Percentiles rank a stretch among this genome's conserved stretches.
These are phyloP conservation scores for Ajuga chamaepitys DNA, from an alignment of 257 asterid genomes.

Conservation along the genomic window DNA sequence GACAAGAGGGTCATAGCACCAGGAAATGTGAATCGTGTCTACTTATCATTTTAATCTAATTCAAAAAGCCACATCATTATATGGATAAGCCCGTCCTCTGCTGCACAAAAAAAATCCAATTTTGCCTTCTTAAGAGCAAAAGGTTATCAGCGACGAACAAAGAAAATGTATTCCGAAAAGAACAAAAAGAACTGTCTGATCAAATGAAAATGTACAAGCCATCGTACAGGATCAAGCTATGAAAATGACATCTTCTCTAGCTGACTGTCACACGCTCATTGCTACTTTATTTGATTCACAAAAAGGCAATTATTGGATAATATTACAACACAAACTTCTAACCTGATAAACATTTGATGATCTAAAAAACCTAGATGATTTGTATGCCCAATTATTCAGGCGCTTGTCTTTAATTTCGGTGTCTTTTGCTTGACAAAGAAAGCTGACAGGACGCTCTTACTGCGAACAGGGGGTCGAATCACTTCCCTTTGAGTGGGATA, in stretches of 20 bases:
- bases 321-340: neutral
- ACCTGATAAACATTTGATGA: constrained; percentile 3
- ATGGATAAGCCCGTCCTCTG: no score
- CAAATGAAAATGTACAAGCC: neutral
- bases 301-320: neutral
- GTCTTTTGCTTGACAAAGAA: constrained; percentile 85
- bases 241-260: neutral
- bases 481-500: constrained; percentile 30
- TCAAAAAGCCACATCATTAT: no score
- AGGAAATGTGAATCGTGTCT: no score
- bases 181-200: neutral
- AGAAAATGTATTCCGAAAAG: neutral
- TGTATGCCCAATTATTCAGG: constrained; percentile 10
- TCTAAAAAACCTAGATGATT: neutral
- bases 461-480: constrained; percentile 52
- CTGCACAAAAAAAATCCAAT: no score
- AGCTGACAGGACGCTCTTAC: constrained; percentile 66
- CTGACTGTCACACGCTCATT: neutral
- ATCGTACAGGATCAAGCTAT: neutral
- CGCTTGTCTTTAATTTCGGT: constrained; percentile 37
- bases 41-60: no score
- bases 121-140: no score
- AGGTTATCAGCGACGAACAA: neutral
- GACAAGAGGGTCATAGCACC: no score
- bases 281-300: constrained; percentile 16